Conservation (phyloP, 148 eudicot genomes). For the Silene latifolia region DNA sequence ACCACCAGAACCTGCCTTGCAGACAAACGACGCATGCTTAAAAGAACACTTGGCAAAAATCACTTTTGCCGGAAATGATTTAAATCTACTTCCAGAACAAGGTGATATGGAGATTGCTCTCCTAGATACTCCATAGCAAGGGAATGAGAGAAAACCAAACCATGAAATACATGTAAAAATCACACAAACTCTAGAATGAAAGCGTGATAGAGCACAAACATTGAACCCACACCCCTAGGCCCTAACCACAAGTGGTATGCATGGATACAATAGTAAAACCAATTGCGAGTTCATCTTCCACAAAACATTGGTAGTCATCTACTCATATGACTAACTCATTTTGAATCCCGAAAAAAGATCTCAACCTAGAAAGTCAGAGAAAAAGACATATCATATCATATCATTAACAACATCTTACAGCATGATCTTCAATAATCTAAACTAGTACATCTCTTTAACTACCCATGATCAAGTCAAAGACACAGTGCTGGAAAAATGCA, state of each 20-base stretch:
- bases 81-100: conserved; percentile 31
- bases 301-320: not conserved
- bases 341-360: not conserved
- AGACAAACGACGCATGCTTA: conserved; percentile 39
- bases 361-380: too few relatives aligned
- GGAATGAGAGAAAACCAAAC: conserved; percentile 13
- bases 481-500: not conserved
- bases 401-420: too few relatives aligned
- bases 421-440: too few relatives aligned
- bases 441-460: not conserved
- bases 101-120: conserved; percentile 39
- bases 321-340: not conserved
- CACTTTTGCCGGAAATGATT: conserved; percentile 32
- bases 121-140: conserved; percentile 56
- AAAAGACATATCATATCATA: too few relatives aligned
- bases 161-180: not conserved
- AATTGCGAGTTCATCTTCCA: not conserved
- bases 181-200: not conserved
- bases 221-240: too few relatives aligned
- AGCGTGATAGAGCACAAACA: not conserved
- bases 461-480: not conserved
- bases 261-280: too few relatives aligned
- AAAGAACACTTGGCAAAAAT: conserved; percentile 33
- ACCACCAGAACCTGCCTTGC: conserved; percentile 59
- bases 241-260: too few relatives aligned